A percentile compares a stretch with the other conserved stretches of the same genome.
Evolutionary conservation across 2,329 filamentous ascomycete genomes (phyloP).

Genomic region (Trichoderma aggressivum): DNA sequence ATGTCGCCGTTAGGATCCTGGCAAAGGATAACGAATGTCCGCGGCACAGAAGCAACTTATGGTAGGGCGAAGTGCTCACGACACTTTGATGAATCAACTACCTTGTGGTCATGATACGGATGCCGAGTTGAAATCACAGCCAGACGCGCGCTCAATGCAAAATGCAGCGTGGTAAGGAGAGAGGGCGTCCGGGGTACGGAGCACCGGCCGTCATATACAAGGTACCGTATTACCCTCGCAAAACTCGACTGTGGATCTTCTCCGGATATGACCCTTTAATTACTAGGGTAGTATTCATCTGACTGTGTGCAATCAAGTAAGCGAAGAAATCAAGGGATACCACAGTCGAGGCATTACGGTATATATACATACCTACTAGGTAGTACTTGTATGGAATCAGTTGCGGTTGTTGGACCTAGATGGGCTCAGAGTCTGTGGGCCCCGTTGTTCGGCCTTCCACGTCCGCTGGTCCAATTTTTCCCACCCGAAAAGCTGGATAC

Average conservation of each 20-base stretch:
- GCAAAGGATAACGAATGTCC: not conserved
- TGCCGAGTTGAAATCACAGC: not conserved
- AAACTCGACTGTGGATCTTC: too few relatives aligned
- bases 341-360: too few relatives aligned
- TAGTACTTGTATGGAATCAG: not conserved
- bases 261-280: too few relatives aligned
- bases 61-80: not conserved
- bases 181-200: not conserved
- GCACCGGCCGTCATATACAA: not conserved
- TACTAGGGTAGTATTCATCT: too few relatives aligned
- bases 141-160: not conserved
- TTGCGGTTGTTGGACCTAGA: not conserved
- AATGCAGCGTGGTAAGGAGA: not conserved
- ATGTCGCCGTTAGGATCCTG: not conserved
- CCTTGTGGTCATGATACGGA: not conserved
- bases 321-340: too few relatives aligned
- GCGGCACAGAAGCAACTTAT: not conserved
- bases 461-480: slow-evolving; percentile 3
- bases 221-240: too few relatives aligned
- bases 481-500: not conserved
- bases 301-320: too few relatives aligned
- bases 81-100: not conserved
- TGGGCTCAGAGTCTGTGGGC: not conserved
- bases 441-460: not conserved
- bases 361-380: too few relatives aligned